phyloP scores from a whole-genome alignment of 129 eudicot genomes.

The Escallonia rubra region DNA sequence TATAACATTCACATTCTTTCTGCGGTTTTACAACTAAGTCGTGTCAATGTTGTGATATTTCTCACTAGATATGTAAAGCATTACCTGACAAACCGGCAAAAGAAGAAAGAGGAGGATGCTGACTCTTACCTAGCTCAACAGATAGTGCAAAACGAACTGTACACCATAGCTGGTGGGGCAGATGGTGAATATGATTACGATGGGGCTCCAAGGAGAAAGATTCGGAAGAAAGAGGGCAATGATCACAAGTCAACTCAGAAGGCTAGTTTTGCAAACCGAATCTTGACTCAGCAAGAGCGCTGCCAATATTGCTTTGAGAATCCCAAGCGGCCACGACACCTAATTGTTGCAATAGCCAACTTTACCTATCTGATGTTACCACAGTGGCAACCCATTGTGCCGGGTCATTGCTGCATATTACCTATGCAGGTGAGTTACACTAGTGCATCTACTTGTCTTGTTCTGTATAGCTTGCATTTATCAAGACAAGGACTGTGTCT shows the following conservation, averaged over 20 bases:
- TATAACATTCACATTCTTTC: too few species aligned
- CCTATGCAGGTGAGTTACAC: conserved; percentile 66
- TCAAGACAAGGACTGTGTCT: neutral
- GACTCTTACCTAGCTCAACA: conserved; percentile 76
- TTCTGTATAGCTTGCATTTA: neutral
- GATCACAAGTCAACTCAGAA: too few species aligned
- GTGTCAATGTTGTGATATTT: neutral
- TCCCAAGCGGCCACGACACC: too few species aligned
- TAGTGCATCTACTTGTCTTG: neutral
- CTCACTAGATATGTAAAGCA: conserved; percentile 48
- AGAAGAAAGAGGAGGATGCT: conserved; percentile 72
- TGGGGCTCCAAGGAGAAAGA: conserved; percentile 71
- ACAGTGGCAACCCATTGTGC: conserved; percentile 68
- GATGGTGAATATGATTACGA: conserved; percentile 93
- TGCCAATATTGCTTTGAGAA: too few species aligned
- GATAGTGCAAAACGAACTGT: conserved; percentile 62
- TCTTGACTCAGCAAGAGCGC: too few species aligned
- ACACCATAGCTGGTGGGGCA: conserved; percentile 51
- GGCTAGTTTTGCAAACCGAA: too few species aligned
- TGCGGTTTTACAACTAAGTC: too few species aligned
- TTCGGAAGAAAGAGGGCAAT: conserved; percentile 42
- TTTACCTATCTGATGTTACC: conserved; percentile 80
- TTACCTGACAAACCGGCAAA: conserved; percentile 36
- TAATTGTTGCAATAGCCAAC: too few species aligned
- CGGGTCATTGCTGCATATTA: conserved; percentile 90